Evolutionary conservation across 129 eudicot species (phyloP), one percentile per base, ranked within the genome.

Genomic region (Flaveria linearis): DNA sequence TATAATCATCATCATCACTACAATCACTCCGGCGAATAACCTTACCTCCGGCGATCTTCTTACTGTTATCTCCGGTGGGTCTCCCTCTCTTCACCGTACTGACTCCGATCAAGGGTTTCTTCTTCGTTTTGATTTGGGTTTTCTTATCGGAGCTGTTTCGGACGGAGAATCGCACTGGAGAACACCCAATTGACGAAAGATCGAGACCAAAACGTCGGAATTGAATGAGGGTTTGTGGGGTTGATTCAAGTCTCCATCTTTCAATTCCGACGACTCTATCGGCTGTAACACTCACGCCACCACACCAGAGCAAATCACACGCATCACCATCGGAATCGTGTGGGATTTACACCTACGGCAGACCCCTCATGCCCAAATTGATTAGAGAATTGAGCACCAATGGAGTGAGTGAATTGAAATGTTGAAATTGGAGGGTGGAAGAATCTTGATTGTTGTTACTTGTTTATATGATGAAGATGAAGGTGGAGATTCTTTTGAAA

Each of bases 281-380:
- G 7, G 74, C 78, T 7, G 83, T 72, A 41, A 79, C 47, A 25
- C 58, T 80, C 28, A 75, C 76, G 17, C 65, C 28, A 7, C 61
- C 75, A 0, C 61, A 25, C 62, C 75, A 10, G 45, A 46, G 63
- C 62, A 28, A 45, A 17, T 60, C 2, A 61, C 78, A 52, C 56
- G 68, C 79, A 14, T 78, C 71, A 73, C 70, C 80, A 80, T 73
- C 69, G 56, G 73, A 30, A 78, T 43, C 51, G 56, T 16, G 20
- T 52, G 22, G 16, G 39, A 14, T 4, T 52, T 62, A 41, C 25
- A 67, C 55, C 53, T 46, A 52, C 55, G 45, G 45, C 67, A 71
- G 41, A 36, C 41, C 41, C 6, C 5, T 36, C 74, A 68, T 68
- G 64, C 9, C 12, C 72, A 15, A 26, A 8, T 9, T 51, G 58